Base-by-base conservation (phyloP, 345 rosid species). In the Nasturtium officinale region DNA sequence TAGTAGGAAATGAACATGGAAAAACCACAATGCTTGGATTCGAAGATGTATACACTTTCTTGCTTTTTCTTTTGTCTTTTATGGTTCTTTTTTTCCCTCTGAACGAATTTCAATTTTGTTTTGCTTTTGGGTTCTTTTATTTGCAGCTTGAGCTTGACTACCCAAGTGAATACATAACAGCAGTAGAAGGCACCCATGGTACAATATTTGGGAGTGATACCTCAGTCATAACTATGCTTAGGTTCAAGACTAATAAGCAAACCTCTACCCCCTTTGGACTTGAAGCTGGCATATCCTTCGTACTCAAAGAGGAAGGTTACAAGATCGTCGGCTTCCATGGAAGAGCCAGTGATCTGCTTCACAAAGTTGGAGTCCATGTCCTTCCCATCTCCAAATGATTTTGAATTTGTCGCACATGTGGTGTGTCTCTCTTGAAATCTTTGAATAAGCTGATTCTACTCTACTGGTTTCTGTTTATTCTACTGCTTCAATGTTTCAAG, bases 321-420 rank as follows among this genome's bases (percentile, higher is more conserved):
- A 78, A 78, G 63, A 67, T 78, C 1, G 77, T 66, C 11, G 81
- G 77, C 4, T 78, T 78, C 54, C 81, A 78, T 61, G 81, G 81
- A 60, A 72, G 23, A 9, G 63, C 65, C 2, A 17, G 53, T 65
- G 43, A 72, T 3, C 29, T 58, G 3, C 61, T 78, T 59, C 68
- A 72, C 13, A 38, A 72, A 29, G 5, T 78, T 67, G 81, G 81
- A 60, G 77, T 67, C 17, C 58, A 78, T 66, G 69, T 78, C 30
- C 17, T 10, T 20, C 81, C 81, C 29, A 67, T 72, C 42, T 32
- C 71, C 62, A 71, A 71, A 3, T 71, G 23, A 72, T 48, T 40
- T 60, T 60, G 25, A 69, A 15, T 15, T 15, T 69, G 35, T 57
- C 62, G 2, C 28, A 23, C 3, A 29, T 61, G 56, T 69, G 10